Evolutionary conservation across 2,329 filamentous ascomycete species (phyloP), one percentile per base, ranked within the genome.

Genomic region (Chrysosporium keratinophilum): DNA sequence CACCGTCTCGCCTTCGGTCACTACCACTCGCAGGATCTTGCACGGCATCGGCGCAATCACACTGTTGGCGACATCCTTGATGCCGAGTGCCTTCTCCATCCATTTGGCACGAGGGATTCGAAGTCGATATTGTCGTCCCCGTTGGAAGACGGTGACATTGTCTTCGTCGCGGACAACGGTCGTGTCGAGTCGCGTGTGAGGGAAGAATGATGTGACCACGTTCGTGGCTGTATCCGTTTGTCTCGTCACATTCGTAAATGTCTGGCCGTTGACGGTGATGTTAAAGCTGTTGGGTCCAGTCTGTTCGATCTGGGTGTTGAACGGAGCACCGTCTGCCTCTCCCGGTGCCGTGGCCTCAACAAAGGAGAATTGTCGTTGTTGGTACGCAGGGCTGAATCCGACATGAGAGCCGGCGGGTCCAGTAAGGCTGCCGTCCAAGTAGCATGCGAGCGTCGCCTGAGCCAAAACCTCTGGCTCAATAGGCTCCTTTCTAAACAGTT

Each of bases 11-110:
- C 93, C 93, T 61, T 88, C 88, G 28, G 78, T 72, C 0, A 96
- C 88, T 69, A 95, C 87, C 46, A 96, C 93, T 60, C 88, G 82
- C 57, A 98, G 73, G 23, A 98, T 85, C 73, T 97, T 97, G 72
- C 93, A 97, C 1, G 93, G 93, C 93, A 98, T 98, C 0, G 93
- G 93, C 19, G 93, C 88, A 20, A 87, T 77, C 1, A 97, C 88
- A 51, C 85, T 93, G 56, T 91, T 90, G 5, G 83, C 77, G 0
- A 79, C 78, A 64, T 95, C 88, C 67, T 88, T 90, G 58, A 87
- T 73, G 0, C 91, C 90, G 6, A 96, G 76, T 0, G 88, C 89
- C 70, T 94, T 91, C 62, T 89, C 87, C 55, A 86, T 85, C 89
- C 90, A 98, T 43, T 76, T 75, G 0, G 91, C 89, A 43, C 74